A percentile compares a stretch with the other conserved stretches of the same genome.
Conservation (phyloP, 2,329 filamentous ascomycete species). For the Xylariaceae sp. region DNA sequence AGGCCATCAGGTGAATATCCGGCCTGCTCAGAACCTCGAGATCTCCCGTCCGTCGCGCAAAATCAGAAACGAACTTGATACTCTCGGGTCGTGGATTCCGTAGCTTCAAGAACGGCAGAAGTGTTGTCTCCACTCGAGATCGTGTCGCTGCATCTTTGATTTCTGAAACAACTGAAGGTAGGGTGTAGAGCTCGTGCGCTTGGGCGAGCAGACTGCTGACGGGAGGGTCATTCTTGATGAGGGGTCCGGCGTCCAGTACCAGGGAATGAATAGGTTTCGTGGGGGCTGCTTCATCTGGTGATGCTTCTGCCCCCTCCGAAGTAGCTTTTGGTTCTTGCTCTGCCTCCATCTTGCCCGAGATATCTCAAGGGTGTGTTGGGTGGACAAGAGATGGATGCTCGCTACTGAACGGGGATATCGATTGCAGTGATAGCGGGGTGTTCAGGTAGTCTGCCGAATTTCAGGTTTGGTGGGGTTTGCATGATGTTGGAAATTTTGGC, state of each 20-base stretch:
- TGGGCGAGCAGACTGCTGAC: conserved; percentile 78
- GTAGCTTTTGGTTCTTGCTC: conserved; percentile 6
- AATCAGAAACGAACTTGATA: conserved; percentile 75
- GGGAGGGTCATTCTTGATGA: conserved; percentile 89
- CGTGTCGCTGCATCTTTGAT: conserved; percentile 83
- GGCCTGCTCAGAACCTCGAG: conserved; percentile 81
- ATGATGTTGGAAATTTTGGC: conserved; percentile 26
- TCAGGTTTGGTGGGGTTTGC: conserved; percentile 21
- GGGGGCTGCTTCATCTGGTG: conserved; percentile 4
- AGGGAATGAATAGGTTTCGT: conserved; percentile 75
- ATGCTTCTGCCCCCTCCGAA: neutral
- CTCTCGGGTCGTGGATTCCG: conserved; percentile 73
- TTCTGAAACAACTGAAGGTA: conserved; percentile 82
- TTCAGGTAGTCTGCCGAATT: conserved; percentile 17
- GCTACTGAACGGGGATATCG: neutral
- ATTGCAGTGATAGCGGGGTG: conserved; percentile 16
- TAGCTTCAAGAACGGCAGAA: conserved; percentile 80
- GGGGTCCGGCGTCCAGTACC: conserved; percentile 84
- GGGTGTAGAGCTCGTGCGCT: conserved; percentile 75
- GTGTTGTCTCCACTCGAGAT: conserved; percentile 75
- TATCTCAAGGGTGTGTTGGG: no score
- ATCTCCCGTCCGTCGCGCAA: conserved; percentile 87
- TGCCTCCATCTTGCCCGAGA: conserved; percentile 10
- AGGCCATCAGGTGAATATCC: conserved; percentile 83
- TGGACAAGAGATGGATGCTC: no score